Evolutionary conservation across 2,329 filamentous ascomycete species (phyloP).

Genomic region (Mycosphaerella arachidis): DNA sequence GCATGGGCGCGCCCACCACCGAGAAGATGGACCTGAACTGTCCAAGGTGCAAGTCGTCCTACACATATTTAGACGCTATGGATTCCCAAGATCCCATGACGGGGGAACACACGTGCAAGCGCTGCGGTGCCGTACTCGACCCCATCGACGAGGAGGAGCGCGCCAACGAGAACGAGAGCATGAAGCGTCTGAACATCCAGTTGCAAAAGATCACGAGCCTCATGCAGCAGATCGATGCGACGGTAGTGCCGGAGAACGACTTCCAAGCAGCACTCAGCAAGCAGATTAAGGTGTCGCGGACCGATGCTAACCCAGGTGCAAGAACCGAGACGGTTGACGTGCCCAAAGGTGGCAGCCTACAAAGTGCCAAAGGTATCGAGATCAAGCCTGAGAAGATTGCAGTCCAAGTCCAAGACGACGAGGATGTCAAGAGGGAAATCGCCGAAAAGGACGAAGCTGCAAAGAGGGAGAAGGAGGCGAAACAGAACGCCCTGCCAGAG

Average conservation of each 20-base stretch:
- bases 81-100: slow-evolving; percentile 61
- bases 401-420: slow-evolving; percentile 34
- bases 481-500: slow-evolving; percentile 34
- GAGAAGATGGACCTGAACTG: slow-evolving; percentile 94
- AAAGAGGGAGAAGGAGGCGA: slow-evolving; percentile 31
- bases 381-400: slow-evolving; percentile 34
- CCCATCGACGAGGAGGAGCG: slow-evolving; percentile 61
- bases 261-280: slow-evolving; percentile 65
- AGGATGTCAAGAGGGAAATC: slow-evolving; percentile 31
- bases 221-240: slow-evolving; percentile 70
- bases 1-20: slow-evolving; percentile 67
- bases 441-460: slow-evolving; percentile 30
- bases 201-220: slow-evolving; percentile 74
- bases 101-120: slow-evolving; percentile 70
- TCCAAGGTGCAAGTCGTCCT: slow-evolving; percentile 74
- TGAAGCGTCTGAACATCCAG: slow-evolving; percentile 70
- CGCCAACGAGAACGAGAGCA: slow-evolving; percentile 53
- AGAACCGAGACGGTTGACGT: slow-evolving; percentile 33
- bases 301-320: slow-evolving; percentile 61
- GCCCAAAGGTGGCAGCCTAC: slow-evolving; percentile 27
- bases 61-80: slow-evolving; percentile 83
- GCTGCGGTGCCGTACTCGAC: slow-evolving; percentile 63
- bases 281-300: slow-evolving; percentile 60
- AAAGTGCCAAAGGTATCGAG: slow-evolving; percentile 32
- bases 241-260: slow-evolving; percentile 66